Base-by-base conservation (phyloP, 202 grass and related monocot species). In the Eragrostis tef region DNA sequence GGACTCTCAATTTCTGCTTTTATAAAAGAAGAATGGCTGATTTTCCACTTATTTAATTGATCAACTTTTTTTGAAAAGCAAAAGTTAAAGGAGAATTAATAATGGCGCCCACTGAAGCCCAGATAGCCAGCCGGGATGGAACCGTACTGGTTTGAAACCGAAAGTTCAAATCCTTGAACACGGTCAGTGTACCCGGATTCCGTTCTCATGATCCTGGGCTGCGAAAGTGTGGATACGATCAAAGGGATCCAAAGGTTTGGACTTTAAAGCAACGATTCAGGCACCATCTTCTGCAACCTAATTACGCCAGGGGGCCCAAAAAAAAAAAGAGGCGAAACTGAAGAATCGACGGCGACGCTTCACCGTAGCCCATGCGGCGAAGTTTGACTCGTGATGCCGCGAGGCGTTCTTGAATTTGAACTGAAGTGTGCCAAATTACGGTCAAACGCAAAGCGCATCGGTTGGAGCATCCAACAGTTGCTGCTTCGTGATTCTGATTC, bases 171-270 rank as follows among this genome's bases (percentile, higher is more conserved):
- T n/a, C 17, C 48, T 60, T 9, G 52, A 50, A n/a, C n/a, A n/a
- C 69, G 47, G 14, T 14, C n/a, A n/a, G n/a, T n/a, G 14, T 58
- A 34, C 50, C 13, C 11, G 14, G 79, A 71, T 61, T 59, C 59
- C 47, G 15, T 53, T 31, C 46, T 52, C 57, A 48, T 48, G 74
- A 36, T 64, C 74, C 14, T 48, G 78, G 53, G 1, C 22, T 39
- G n/a, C n/a, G n/a, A n/a, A n/a, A n/a, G n/a, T n/a, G 54, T 71
- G n/a, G 21, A 54, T 29, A 83, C 16, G 49, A 85, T 53, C 66
- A 72, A 71, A 85, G 74, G 14, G 46, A 15, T 57, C 49, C 10
- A 60, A 80, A 45, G 62, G 76, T 25, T 67, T 67, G n/a, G n/a
- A n/a, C n/a, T n/a, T n/a, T n/a, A 83, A 83, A 67, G 42, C 25